Conservation (phyloP, 768 basidiomycete genomes). For the Amanita muscaria region DNA sequence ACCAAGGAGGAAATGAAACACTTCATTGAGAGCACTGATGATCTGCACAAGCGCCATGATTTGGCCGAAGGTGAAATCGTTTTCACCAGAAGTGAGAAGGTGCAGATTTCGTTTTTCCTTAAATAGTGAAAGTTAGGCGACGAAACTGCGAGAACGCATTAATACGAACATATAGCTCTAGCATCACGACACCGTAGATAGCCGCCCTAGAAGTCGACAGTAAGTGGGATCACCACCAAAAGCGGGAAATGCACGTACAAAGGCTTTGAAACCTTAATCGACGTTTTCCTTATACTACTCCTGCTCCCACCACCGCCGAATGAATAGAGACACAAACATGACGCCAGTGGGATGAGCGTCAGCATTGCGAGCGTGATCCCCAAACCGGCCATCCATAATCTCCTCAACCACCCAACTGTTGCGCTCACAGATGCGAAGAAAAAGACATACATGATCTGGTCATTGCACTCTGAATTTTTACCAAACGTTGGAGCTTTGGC, state of each 20-base stretch:
- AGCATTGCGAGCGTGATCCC: not conserved
- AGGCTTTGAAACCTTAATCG: not conserved
- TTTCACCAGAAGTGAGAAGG: slow-evolving; percentile 1
- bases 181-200: slow-evolving; percentile 11
- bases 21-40: slow-evolving; percentile 8
- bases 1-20: slow-evolving; percentile 8
- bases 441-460: slow-evolving; percentile 12
- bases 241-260: not conserved
- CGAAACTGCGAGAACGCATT: not conserved
- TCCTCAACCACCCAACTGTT: slow-evolving; percentile 11
- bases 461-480: not conserved
- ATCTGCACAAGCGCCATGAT: slow-evolving; percentile 10
- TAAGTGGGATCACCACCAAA: not conserved
- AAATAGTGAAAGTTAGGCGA: not conserved
- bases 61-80: slow-evolving; percentile 10
- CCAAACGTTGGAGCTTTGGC: slow-evolving; percentile 11
- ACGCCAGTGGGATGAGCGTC: not conserved
- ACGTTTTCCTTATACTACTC: not conserved
- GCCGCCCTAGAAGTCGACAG: slow-evolving; percentile 3
- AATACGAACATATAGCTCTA: slow-evolving; percentile 13
- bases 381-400: slow-evolving; percentile 11
- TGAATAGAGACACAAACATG: not conserved
- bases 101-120: slow-evolving; percentile 7
- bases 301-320: not conserved
- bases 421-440: slow-evolving; percentile 9